Evolutionary conservation across 2,329 filamentous ascomycete genomes (phyloP).

Genomic region (Trichothecium roseum): DNA sequence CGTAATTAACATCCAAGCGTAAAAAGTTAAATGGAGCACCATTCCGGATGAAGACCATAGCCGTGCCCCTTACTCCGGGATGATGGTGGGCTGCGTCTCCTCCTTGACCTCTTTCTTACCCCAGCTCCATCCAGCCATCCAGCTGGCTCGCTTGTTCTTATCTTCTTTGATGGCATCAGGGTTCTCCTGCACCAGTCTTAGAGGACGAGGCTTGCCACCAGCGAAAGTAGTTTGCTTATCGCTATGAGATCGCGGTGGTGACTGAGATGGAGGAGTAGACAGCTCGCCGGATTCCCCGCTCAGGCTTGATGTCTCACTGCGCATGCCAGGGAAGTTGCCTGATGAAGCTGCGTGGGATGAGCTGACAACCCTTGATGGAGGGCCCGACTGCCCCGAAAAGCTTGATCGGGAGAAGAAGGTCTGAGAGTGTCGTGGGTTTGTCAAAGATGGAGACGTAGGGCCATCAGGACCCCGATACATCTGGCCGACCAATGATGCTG

Average conservation of each 20-base stretch:
- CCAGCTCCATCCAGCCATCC: conserved; percentile 50
- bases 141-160: conserved; percentile 49
- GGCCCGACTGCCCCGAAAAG: conserved; percentile 38
- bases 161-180: conserved; percentile 31
- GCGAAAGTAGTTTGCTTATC: conserved; percentile 49
- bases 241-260: conserved; percentile 38
- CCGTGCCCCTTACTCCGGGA: conserved; percentile 20
- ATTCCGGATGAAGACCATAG: neutral
- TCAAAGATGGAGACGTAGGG: conserved; percentile 48
- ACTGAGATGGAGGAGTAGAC: conserved; percentile 37
- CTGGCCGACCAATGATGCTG: conserved; percentile 70
- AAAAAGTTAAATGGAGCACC: too few relatives aligned
- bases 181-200: conserved; percentile 80
- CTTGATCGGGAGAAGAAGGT: conserved; percentile 50
- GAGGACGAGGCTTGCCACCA: conserved; percentile 67
- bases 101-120: conserved; percentile 37
- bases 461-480: conserved; percentile 74
- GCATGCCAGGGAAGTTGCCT: conserved; percentile 65
- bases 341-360: conserved; percentile 32
- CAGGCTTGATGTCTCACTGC: conserved; percentile 52
- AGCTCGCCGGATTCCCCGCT: conserved; percentile 55
- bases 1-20: too few relatives aligned
- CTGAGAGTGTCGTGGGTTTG: conserved; percentile 48
- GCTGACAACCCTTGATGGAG: conserved; percentile 40
- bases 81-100: conserved; percentile 14